Base-by-base conservation (phyloP, 768 basidiomycete species). In the Suillus alpinus region DNA sequence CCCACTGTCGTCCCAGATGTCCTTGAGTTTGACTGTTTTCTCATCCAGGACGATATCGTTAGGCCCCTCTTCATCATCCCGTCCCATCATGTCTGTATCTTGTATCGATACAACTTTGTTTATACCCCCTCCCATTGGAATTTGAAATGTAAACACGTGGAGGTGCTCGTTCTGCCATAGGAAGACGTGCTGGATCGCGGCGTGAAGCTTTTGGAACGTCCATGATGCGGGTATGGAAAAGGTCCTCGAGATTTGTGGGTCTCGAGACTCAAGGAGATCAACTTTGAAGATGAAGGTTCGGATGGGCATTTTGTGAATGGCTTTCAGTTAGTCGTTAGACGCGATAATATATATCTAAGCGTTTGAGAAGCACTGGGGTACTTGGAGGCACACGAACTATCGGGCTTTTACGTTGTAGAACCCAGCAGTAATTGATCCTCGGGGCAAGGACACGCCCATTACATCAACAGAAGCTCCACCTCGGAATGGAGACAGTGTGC, bases 221-320 rank as follows among this genome's bases (percentile, higher is more conserved):
- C 52, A 69, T 58, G 63, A 62, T 5, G 68, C 50, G 14, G 68
- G 68, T 52, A 69, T 60, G 40, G 65, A 63, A n/a, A 69, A 63
- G 6, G 59, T 59, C 26, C 68, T 66, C 40, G 57, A 65, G 23
- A 69, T 69, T 47, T 65, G 60, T 20, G 68, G 64, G 41, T 63
- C 58, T n/a, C 50, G 60, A 7, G 68, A 69, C 12, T 60, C 66
- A 20, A 69, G 49, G 0, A 69, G 59, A 32, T 62, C 60, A 34
- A 69, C 52, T 56, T 62, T 59, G 57, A 69, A 69, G 20, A 66
- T 68, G 57, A 63, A 69, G 1, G 62, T 51, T 16, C 46, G 62
- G 14, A 60, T 53, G 46, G 59, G 34, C 62, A 62, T 62, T n/a
- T 62, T 55, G 53, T 39, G 53, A 39, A 39, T 39, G 37, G 36